Conservation (phyloP, 2,329 filamentous ascomycete species). For the Cladosporium sp. region DNA sequence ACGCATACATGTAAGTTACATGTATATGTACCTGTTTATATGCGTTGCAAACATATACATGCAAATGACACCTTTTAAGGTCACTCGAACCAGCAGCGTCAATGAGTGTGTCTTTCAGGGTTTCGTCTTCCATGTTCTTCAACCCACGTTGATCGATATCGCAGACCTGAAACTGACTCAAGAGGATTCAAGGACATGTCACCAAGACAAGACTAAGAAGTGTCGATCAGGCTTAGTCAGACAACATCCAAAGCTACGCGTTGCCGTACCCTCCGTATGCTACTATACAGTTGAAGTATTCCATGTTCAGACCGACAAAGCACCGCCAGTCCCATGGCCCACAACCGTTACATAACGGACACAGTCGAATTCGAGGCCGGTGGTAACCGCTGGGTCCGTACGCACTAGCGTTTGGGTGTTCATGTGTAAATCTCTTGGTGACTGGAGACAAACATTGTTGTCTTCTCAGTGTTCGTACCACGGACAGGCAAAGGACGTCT, state of each 20-base stretch:
- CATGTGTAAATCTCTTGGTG: background rate
- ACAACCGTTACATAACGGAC: background rate
- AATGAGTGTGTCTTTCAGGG: background rate
- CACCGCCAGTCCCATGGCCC: background rate
- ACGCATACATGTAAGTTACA: background rate
- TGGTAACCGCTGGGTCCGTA: constrained; percentile 12
- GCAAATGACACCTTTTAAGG: background rate
- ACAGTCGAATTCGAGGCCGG: constrained; percentile 7
- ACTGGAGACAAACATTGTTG: background rate
- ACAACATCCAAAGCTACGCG: background rate
- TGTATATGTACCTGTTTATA: background rate
- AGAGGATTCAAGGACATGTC: background rate
- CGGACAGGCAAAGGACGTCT: background rate
- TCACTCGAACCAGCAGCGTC: background rate
- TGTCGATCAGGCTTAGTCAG: background rate
- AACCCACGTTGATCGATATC: background rate
- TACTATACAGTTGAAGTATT: background rate
- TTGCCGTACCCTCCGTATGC: background rate
- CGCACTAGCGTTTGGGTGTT: background rate
- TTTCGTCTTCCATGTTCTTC: background rate
- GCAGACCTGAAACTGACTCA: background rate
- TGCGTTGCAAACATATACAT: too few relatives aligned
- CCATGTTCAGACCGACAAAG: background rate
- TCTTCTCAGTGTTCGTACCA: background rate
- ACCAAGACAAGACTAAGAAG: background rate